These are phyloP conservation scores for Neospermospora avenae DNA, from an alignment of 2,329 filamentous ascomycete species.

Conservation along the genomic window DNA sequence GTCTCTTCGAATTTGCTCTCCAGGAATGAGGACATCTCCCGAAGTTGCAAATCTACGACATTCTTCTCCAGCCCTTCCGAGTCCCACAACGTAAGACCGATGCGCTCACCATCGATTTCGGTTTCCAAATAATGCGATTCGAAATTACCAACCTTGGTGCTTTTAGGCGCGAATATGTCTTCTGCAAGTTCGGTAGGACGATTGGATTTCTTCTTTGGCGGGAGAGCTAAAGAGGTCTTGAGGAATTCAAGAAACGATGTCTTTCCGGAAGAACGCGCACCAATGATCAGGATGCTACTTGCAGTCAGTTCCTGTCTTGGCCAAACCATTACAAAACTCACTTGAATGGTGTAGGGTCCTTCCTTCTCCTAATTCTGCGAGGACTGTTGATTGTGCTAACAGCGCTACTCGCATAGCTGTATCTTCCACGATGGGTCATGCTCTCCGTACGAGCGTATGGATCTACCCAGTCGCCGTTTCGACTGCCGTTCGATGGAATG, in stretches of 20 bases:
- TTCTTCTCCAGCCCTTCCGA: slow-evolving; percentile 94
- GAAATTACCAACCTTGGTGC: slow-evolving; percentile 58
- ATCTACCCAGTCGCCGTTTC: slow-evolving; percentile 57
- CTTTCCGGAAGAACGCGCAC: slow-evolving; percentile 84
- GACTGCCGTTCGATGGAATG: slow-evolving; percentile 41
- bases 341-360: slow-evolving; percentile 98
- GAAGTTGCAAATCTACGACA: slow-evolving; percentile 88
- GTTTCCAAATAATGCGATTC: slow-evolving; percentile 89
- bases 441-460: slow-evolving; percentile 83
- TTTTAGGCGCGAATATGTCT: slow-evolving; percentile 50
- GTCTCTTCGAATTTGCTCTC: slow-evolving; percentile 99
- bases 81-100: slow-evolving; percentile 95
- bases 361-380: slow-evolving; percentile 84
- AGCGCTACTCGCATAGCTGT: slow-evolving; percentile 92
- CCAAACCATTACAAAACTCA: slow-evolving; percentile 49
- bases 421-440: slow-evolving; percentile 94
- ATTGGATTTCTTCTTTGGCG: slow-evolving; percentile 67
- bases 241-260: slow-evolving; percentile 97
- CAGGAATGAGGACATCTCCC: slow-evolving; percentile 86
- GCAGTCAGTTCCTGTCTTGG: slow-evolving; percentile 14
- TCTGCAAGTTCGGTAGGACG: slow-evolving; percentile 37
- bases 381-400: slow-evolving; percentile 92
- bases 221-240: slow-evolving; percentile 77
- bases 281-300: slow-evolving; percentile 80
- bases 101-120: slow-evolving; percentile 86